Base-by-base conservation (phyloP, 2,329 filamentous ascomycete genomes). In the Fusarium sterilihyphosum region DNA sequence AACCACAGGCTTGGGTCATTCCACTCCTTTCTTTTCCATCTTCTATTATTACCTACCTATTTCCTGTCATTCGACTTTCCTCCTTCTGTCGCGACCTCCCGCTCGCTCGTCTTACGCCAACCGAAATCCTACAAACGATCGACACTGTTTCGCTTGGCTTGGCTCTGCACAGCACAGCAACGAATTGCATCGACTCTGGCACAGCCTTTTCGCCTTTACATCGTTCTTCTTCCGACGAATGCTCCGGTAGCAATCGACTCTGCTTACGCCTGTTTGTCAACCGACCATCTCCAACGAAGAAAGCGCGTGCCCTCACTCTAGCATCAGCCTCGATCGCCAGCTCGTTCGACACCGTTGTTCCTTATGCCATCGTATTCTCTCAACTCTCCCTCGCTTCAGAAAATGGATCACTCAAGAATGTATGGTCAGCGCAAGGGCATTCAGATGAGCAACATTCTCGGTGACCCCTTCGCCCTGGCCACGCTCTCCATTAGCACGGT, bases 381-480 rank as follows among this genome's bases (percentile, higher is more conserved):
- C 71, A 87, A 89, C 81, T 93, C 92, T 80, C 92, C 93, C 79
- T 95, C 93, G 77, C 86, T 94, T 80, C 87, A 86, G 84, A 95
- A 94, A 91, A 94, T 94, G 93, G 93, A 95, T 87, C 87, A 90
- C 82, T 89, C 89, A 76, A 88, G 90, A 81, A 85, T 78, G 76
- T 89, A 91, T 80, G 86, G 86, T 76, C 83, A 87, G 80, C 86
- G 88, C 80, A 85, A 87, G 81, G 86, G 88, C 80, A 92, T 98
- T 83, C 92, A 90, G 83, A 84, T 95, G 83, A 93, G 93, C 82
- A 97, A 98, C 84, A 95, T 99, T 78, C 88, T 98, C 71, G 96
- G 96, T 79, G 96, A 99, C 85, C 96, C 96, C 11, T 98, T 99
- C 84, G 95, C 96, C 69, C 89, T 99, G 70, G 95, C 95, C 63